Conservation (phyloP, 73 alveolate species). For the Paramecium tetraurelia region DNA sequence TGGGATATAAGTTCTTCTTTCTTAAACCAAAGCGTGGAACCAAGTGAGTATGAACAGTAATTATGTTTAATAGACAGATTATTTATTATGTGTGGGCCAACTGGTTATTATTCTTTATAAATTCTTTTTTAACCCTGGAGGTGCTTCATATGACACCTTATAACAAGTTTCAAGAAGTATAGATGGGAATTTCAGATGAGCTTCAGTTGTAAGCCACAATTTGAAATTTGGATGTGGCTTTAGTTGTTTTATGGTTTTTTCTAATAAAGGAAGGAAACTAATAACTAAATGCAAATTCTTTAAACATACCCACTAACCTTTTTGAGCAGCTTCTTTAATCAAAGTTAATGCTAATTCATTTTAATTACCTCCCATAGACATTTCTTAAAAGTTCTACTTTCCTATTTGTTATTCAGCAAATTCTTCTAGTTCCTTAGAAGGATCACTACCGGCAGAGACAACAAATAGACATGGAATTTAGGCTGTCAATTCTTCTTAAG, state of each 20-base stretch:
- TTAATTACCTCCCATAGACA: constrained; percentile 99
- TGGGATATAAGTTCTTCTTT: constrained; percentile 99
- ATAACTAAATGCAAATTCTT: constrained; percentile 99
- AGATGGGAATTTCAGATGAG: constrained; percentile 99
- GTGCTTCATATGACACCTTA: constrained; percentile 98
- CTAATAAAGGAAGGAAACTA: constrained; percentile 98
- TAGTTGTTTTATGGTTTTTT: constrained; percentile 94
- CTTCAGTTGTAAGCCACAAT: constrained; percentile 99
- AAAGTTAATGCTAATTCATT: constrained; percentile 93
- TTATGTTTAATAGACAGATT: constrained; percentile 86
- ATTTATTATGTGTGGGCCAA: constrained; percentile 86
- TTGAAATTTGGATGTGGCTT: constrained; percentile 97
- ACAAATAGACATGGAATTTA: constrained; percentile 95
- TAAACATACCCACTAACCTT: constrained; percentile 99
- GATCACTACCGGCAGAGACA: constrained; percentile 99
- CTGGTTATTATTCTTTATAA: constrained; percentile 93
- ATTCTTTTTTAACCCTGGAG: constrained; percentile 99
- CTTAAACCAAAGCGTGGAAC: constrained; percentile 99
- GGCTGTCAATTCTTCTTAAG: constrained; percentile 87
- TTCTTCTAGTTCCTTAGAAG: constrained; percentile 98
- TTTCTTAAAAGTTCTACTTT: constrained; percentile 94
- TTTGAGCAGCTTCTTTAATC: constrained; percentile 92
- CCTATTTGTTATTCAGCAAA: constrained; percentile 96
- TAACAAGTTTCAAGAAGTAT: constrained; percentile 96
- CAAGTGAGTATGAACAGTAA: constrained; percentile 96